Conservation (phyloP, 306 rosid species). For the Ormosia emarginata region DNA sequence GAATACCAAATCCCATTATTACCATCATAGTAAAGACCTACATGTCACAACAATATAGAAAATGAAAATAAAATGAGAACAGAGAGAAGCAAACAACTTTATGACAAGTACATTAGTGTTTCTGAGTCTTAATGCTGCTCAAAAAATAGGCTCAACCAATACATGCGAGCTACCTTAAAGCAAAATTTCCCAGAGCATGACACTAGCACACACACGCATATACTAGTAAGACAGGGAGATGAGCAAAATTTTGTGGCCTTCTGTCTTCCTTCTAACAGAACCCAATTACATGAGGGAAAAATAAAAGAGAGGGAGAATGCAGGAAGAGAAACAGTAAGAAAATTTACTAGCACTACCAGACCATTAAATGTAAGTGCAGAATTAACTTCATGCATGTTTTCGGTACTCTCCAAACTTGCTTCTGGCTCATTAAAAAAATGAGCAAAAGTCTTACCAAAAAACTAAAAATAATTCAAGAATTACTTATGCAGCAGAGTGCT, state of each 20-base stretch:
- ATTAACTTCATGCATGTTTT: background rate
- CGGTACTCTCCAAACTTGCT: background rate
- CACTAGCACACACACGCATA: background rate
- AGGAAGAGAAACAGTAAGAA: background rate
- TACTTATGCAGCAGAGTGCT: background rate
- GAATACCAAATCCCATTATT: conserved; percentile 88
- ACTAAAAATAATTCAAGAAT: background rate
- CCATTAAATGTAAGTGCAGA: background rate
- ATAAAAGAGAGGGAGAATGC: background rate
- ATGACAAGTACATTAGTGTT: background rate
- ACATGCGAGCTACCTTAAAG: conserved; percentile 9
- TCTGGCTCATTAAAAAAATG: background rate
- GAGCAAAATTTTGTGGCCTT: background rate
- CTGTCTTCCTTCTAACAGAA: background rate
- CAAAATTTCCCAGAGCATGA: background rate
- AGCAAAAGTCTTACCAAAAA: background rate
- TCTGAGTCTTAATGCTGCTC: background rate
- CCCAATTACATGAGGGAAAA: background rate
- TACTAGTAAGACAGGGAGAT: background rate
- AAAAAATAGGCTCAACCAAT: background rate
- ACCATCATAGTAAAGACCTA: conserved; percentile 94
- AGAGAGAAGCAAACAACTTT: background rate
- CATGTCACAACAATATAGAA: conserved; percentile 18
- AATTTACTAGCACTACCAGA: background rate
- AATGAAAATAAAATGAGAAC: background rate